A percentile compares a stretch with the other conserved stretches of the same genome.
These are phyloP conservation scores for Melocanna baccifera DNA, from an alignment of 176 grass and related monocot species.

Conservation along the genomic window DNA sequence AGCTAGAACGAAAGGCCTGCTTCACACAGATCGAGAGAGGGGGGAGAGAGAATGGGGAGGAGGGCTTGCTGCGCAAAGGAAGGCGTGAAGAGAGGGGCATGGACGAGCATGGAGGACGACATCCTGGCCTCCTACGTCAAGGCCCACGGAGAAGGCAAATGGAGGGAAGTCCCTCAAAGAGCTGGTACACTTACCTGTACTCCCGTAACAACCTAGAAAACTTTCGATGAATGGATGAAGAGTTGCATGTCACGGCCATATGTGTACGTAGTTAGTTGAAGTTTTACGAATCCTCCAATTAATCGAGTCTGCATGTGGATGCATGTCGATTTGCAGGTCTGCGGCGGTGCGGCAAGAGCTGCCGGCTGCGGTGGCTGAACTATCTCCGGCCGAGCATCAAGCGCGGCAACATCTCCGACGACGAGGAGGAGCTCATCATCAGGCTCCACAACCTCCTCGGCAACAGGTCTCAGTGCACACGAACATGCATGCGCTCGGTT, in stretches of 20 bases:
- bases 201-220: too few species aligned
- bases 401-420: slow-evolving; percentile 75
- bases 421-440: slow-evolving; percentile 88
- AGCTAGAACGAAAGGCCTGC: background rate
- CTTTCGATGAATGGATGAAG: too few species aligned
- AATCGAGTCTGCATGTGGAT: background rate
- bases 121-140: slow-evolving; percentile 59
- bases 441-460: slow-evolving; percentile 87
- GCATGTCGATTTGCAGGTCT: slow-evolving; percentile 33
- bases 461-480: slow-evolving; percentile 41
- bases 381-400: slow-evolving; percentile 80
- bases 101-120: slow-evolving; percentile 67
- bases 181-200: slow-evolving; percentile 35
- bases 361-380: slow-evolving; percentile 77
- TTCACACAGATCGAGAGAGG: background rate
- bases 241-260: too few species aligned
- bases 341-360: slow-evolving; percentile 81
- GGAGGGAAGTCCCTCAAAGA: slow-evolving; percentile 65
- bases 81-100: slow-evolving; percentile 68
- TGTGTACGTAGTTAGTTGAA: too few species aligned
- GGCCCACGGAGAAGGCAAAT: slow-evolving; percentile 68
- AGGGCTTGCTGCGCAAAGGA: slow-evolving; percentile 71
- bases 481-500: background rate
- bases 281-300: background rate
- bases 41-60: slow-evolving; percentile 48